phyloP scores from a whole-genome alignment of 1,139 yeast species.

The Protomyces pachydermus region DNA sequence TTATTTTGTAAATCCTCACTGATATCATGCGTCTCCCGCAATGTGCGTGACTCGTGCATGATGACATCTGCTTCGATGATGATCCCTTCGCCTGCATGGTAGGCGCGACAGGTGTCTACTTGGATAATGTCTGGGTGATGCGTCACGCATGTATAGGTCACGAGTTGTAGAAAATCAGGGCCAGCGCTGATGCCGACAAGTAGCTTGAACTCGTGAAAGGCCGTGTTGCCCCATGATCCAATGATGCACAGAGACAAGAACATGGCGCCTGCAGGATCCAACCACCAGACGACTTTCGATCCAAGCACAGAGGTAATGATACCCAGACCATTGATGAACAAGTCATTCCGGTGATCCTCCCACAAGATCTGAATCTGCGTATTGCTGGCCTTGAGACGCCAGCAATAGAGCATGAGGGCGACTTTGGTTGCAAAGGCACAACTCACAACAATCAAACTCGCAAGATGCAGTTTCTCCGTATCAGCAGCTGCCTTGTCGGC shows the following conservation, averaged over 20 bases:
- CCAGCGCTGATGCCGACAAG: constrained; percentile 31
- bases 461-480: constrained; percentile 18
- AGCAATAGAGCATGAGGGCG: constrained; percentile 31
- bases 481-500: not conserved
- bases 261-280: constrained; percentile 33
- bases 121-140: constrained; percentile 28
- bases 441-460: constrained; percentile 30
- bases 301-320: constrained; percentile 32
- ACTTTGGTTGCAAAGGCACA: constrained; percentile 31
- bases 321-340: constrained; percentile 33
- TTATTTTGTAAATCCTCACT: constrained; percentile 32
- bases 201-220: constrained; percentile 30
- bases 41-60: constrained; percentile 29
- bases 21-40: constrained; percentile 31
- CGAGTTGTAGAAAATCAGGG: constrained; percentile 29
- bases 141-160: constrained; percentile 32
- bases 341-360: constrained; percentile 33
- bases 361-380: constrained; percentile 31
- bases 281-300: constrained; percentile 31
- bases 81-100: constrained; percentile 31
- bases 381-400: constrained; percentile 28
- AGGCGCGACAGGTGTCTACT: constrained; percentile 32
- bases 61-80: constrained; percentile 33
- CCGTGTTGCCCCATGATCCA: constrained; percentile 30
- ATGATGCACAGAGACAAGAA: constrained; percentile 28